These are phyloP conservation scores for Eucalyptus sp. DNA, from an alignment of 345 rosid species.

Conservation along the genomic window DNA sequence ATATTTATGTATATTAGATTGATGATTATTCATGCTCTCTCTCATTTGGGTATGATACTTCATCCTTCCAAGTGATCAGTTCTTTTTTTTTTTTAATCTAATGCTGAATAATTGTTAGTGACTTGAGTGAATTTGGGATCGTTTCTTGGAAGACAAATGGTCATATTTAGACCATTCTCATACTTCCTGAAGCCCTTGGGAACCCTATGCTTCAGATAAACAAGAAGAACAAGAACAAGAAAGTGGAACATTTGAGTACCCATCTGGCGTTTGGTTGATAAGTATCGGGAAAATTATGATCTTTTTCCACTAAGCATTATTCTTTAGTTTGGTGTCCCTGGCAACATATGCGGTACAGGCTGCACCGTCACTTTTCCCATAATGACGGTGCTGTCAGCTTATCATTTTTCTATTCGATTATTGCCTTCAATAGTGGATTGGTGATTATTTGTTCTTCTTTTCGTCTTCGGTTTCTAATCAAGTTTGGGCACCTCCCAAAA, in stretches of 20 bases:
- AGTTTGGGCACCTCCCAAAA: not conserved
- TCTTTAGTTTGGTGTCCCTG: too few relatives aligned
- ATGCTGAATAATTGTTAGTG: not conserved
- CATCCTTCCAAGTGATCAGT: not conserved
- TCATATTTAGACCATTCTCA: not conserved
- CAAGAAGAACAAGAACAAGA: not conserved
- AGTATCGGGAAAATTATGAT: not conserved
- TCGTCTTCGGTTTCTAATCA: not conserved
- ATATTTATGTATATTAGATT: too few relatives aligned
- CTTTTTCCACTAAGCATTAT: not conserved
- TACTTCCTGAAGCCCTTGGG: not conserved
- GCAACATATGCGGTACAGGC: too few relatives aligned
- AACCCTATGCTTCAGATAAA: not conserved
- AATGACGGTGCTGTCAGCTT: too few relatives aligned
- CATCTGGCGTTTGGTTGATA: not conserved
- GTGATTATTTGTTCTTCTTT: not conserved
- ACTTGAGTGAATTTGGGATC: not conserved
- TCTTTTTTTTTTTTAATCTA: not conserved
- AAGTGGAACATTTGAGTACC: not conserved
- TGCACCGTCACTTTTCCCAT: too few relatives aligned
- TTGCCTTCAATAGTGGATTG: not conserved
- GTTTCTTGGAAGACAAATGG: not conserved
- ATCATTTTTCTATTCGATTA: too few relatives aligned
- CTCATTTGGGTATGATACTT: not conserved
- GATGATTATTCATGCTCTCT: not conserved